Evolutionary conservation across 495 filamentous ascomycete species (phyloP).

Genomic region (Jackrogersella minutella): DNA sequence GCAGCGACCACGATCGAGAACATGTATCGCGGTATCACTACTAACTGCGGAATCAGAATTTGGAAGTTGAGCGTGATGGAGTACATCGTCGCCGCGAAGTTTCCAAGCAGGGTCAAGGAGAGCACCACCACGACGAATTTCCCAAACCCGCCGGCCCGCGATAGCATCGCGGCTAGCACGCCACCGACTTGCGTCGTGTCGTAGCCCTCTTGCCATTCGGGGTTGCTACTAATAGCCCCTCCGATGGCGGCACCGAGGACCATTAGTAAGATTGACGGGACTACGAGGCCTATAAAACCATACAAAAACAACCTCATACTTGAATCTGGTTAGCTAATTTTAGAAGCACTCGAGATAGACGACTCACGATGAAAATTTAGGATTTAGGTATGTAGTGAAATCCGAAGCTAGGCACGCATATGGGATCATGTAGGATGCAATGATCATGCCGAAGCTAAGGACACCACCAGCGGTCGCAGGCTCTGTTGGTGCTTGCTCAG

Average conservation of each 20-base stretch:
- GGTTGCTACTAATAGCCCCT: constrained; percentile 51
- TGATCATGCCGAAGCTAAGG: constrained; percentile 54
- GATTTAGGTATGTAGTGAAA: constrained; percentile 59
- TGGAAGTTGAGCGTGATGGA: constrained; percentile 66
- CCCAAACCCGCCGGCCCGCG: constrained; percentile 61
- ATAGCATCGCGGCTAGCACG: constrained; percentile 62
- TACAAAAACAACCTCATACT: constrained; percentile 55
- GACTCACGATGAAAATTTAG: constrained; percentile 54
- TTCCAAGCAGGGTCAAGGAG: constrained; percentile 60
- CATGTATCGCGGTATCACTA: constrained; percentile 59
- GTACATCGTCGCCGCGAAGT: constrained; percentile 58
- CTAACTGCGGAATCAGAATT: constrained; percentile 57
- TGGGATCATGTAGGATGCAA: constrained; percentile 57
- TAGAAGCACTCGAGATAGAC: neutral
- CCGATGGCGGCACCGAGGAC: constrained; percentile 63
- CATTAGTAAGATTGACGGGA: constrained; percentile 62
- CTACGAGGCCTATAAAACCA: constrained; percentile 55
- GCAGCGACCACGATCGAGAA: constrained; percentile 60
- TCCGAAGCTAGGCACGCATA: constrained; percentile 57
- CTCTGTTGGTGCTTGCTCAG: constrained; percentile 42
- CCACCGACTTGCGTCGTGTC: constrained; percentile 58
- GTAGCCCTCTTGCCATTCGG: constrained; percentile 58
- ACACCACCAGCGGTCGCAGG: constrained; percentile 43
- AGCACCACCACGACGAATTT: constrained; percentile 64
- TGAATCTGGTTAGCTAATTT: neutral